Percentiles rank a stretch among this genome's conserved stretches.
phyloP scores from a whole-genome alignment of 1,139 yeast genomes.

The Spencermartinsiella ligniputridi region DNA sequence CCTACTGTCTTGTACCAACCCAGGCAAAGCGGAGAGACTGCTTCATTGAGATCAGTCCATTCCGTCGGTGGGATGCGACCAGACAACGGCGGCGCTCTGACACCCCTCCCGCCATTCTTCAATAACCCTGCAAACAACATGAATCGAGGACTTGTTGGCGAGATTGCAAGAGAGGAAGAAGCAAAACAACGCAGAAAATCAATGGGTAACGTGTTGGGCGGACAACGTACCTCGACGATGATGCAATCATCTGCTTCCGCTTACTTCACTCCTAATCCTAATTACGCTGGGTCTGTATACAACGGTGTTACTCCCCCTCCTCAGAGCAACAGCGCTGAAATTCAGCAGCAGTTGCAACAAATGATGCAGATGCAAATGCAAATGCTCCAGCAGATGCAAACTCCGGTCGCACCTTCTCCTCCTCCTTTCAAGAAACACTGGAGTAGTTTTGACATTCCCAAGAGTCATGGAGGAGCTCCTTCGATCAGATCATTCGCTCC shows the following conservation, averaged over 20 bases:
- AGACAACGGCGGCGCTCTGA: constrained; percentile 8
- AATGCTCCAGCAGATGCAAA: constrained; percentile 30
- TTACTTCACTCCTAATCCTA: background rate
- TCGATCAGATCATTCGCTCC: constrained; percentile 24
- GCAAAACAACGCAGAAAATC: constrained; percentile 32
- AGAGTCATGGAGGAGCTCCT: constrained; percentile 20
- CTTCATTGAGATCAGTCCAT: constrained; percentile 12
- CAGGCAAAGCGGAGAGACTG: constrained; percentile 8
- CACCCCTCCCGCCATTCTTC: constrained; percentile 27
- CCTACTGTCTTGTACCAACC: constrained; percentile 4
- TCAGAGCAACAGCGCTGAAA: constrained; percentile 15
- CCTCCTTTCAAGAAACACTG: constrained; percentile 16
- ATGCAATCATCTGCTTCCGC: constrained; percentile 4
- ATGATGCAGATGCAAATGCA: constrained; percentile 35
- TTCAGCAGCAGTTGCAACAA: constrained; percentile 32
- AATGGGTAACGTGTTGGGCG: constrained; percentile 12
- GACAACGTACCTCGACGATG: constrained; percentile 11
- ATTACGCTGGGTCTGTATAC: constrained; percentile 13
- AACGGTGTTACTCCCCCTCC: constrained; percentile 10
- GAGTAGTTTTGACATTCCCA: constrained; percentile 20
- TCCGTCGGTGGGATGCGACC: constrained; percentile 9
- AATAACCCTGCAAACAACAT: constrained; percentile 20
- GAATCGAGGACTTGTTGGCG: constrained; percentile 38
- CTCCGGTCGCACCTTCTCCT: constrained; percentile 6
- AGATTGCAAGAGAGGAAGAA: constrained; percentile 39